A percentile compares a stretch with the other conserved stretches of the same genome.
Conservation (phyloP, 2,329 filamentous ascomycete species). For the Colletotrichum musicola region DNA sequence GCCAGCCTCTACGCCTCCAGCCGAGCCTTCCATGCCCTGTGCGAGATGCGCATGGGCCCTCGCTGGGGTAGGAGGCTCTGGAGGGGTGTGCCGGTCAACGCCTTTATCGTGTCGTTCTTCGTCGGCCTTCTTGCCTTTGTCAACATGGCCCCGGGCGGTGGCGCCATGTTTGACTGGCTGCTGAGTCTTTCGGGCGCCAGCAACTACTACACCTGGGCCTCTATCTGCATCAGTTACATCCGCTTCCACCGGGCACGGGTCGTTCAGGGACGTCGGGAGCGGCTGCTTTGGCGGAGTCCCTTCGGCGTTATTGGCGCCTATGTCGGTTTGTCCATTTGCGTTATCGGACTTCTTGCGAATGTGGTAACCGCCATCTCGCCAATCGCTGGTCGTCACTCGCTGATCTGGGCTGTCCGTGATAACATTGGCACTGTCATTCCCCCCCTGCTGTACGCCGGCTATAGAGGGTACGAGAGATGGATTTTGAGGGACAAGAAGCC, state of each 20-base stretch:
- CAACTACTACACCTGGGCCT: slow-evolving; percentile 63
- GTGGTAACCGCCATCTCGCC: slow-evolving; percentile 45
- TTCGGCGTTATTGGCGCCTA: slow-evolving; percentile 46
- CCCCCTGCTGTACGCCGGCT: slow-evolving; percentile 43
- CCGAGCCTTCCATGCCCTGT: slow-evolving; percentile 52
- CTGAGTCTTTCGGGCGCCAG: slow-evolving; percentile 60
- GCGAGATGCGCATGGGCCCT: slow-evolving; percentile 51
- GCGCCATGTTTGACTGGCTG: slow-evolving; percentile 59
- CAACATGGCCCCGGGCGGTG: slow-evolving; percentile 51
- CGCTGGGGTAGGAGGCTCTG: slow-evolving; percentile 42
- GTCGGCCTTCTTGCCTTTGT: slow-evolving; percentile 60
- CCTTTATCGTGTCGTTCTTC: slow-evolving; percentile 53
- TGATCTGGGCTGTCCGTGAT: slow-evolving; percentile 43
- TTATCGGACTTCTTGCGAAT: slow-evolving; percentile 47
- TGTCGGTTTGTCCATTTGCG: slow-evolving; percentile 44
- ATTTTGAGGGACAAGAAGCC: slow-evolving; percentile 25
- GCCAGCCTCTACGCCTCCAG: slow-evolving; percentile 57
- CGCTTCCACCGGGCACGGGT: slow-evolving; percentile 57
- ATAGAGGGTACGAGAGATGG: slow-evolving; percentile 40
- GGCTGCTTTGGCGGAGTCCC: slow-evolving; percentile 49
- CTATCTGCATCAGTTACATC: slow-evolving; percentile 59
- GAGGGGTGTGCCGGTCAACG: slow-evolving; percentile 58
- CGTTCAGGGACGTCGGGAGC: slow-evolving; percentile 51
- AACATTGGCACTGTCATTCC: slow-evolving; percentile 47
- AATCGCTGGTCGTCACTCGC: slow-evolving; percentile 37